Evolutionary conservation across 352 stramenopile genomes (phyloP).

Genomic region (Saprolegnia parasitica): DNA sequence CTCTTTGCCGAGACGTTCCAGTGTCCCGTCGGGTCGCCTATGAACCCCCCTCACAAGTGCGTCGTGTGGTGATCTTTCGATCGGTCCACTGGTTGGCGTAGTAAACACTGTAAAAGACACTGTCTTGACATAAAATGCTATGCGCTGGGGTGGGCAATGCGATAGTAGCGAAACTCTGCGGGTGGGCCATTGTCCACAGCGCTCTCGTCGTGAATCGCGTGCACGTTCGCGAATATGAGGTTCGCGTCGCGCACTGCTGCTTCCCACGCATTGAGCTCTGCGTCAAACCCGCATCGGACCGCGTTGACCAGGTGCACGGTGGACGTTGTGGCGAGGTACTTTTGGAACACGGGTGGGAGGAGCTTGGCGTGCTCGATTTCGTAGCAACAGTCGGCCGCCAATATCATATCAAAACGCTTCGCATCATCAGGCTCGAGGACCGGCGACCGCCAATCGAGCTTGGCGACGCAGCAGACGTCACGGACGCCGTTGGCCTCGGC

Average conservation of each 20-base stretch:
- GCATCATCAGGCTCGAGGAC: not conserved
- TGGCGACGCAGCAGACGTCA: not conserved
- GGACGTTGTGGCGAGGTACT: not conserved
- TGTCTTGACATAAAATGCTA: too few relatives aligned
- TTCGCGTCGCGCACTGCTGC: too few relatives aligned
- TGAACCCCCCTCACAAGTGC: slow-evolving; percentile 33
- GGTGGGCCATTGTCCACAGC: not conserved
- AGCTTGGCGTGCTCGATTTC: not conserved
- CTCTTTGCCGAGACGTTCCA: slow-evolving; percentile 34
- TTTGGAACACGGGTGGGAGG: not conserved
- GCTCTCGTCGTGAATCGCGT: not conserved
- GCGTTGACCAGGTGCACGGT: not conserved
- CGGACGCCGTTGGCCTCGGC: not conserved
- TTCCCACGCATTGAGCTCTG: not conserved
- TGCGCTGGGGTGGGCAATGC: not conserved
- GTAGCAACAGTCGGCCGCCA: not conserved
- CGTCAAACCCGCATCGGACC: not conserved
- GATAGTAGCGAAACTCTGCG: not conserved
- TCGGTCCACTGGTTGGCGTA: too few relatives aligned
- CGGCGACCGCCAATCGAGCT: not conserved
- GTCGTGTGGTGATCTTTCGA: slow-evolving; percentile 30
- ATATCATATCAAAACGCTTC: not conserved
- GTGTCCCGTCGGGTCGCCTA: slow-evolving; percentile 24
- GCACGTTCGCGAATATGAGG: not conserved
- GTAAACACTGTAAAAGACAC: too few relatives aligned